Evolutionary conservation across 345 rosid genomes (phyloP).

Genomic region (Gossypium thurberi): DNA sequence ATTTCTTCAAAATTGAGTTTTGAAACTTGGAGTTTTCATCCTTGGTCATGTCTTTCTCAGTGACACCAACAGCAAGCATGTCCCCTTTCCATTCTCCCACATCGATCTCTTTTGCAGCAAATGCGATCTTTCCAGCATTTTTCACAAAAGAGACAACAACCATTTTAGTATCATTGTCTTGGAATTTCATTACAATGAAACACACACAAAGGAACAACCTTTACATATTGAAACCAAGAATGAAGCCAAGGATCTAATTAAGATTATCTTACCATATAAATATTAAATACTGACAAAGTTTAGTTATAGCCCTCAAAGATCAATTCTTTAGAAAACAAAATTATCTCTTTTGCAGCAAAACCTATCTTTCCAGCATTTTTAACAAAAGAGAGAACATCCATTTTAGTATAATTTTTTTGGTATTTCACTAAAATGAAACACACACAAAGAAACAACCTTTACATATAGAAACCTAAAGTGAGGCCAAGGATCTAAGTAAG

Average conservation of each 20-base stretch:
- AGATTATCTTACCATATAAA: not conserved
- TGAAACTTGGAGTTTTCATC: slow-evolving; percentile 53
- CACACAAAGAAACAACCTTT: not conserved
- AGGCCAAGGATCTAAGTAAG: not conserved
- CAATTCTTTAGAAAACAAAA: not conserved
- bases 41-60: slow-evolving; percentile 73
- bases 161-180: not conserved
- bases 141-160: slow-evolving; percentile 16
- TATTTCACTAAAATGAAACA: not conserved
- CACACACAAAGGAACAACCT: not conserved
- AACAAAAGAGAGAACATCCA: not conserved
- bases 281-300: not conserved
- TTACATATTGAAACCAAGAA: not conserved
- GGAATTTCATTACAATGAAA: not conserved
- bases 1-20: slow-evolving; percentile 63
- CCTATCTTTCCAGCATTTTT: not conserved
- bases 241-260: not conserved
- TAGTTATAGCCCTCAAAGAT: not conserved
- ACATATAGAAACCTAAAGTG: not conserved
- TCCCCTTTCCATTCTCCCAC: slow-evolving; percentile 88
- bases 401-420: not conserved
- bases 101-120: slow-evolving; percentile 72
- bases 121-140: slow-evolving; percentile 43
- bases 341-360: no score
- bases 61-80: slow-evolving; percentile 73